A percentile compares a stretch with the other conserved stretches of the same genome.
phyloP scores from a whole-genome alignment of 2,329 filamentous ascomycete genomes.

The Penicillium oxalicum region DNA sequence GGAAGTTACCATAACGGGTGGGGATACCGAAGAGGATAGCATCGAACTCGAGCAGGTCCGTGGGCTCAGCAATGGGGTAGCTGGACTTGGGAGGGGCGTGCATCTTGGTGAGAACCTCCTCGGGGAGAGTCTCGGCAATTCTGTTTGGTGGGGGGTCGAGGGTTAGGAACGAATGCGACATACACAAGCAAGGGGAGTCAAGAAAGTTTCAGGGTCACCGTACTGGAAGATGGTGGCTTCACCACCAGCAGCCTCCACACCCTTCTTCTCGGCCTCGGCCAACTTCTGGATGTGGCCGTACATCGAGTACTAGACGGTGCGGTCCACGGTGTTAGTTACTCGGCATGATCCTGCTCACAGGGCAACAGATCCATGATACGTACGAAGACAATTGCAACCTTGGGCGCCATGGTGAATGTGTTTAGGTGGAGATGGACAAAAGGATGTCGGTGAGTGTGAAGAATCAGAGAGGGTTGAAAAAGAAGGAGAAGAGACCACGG shows the following conservation, averaged over 20 bases:
- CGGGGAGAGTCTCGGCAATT: slow-evolving; percentile 75
- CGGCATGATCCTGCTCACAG: slow-evolving; percentile 6
- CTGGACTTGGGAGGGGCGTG: slow-evolving; percentile 71
- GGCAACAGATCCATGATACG: slow-evolving; percentile 34
- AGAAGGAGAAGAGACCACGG: background rate
- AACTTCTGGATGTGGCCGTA: slow-evolving; percentile 83
- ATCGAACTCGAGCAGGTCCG: slow-evolving; percentile 68
- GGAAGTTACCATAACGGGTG: slow-evolving; percentile 95
- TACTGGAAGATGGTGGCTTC: slow-evolving; percentile 76
- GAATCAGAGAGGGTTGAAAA: background rate
- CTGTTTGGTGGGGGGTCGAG: slow-evolving; percentile 32
- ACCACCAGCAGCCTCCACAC: slow-evolving; percentile 82
- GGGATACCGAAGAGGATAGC: slow-evolving; percentile 90
- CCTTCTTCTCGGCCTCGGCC: slow-evolving; percentile 84
- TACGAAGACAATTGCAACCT: slow-evolving; percentile 86
- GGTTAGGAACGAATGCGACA: slow-evolving; percentile 6
- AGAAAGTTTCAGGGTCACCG: slow-evolving; percentile 18
- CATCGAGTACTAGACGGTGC: slow-evolving; percentile 67
- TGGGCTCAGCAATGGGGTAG: slow-evolving; percentile 58
- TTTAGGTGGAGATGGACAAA: too few relatives aligned
- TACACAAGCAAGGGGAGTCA: background rate
- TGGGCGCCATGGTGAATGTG: slow-evolving; percentile 67
- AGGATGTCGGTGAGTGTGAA: slow-evolving; percentile 4
- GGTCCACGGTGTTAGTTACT: background rate
- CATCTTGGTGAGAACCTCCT: slow-evolving; percentile 86